These are phyloP conservation scores for Hypomontagnella submonticulosa DNA, from an alignment of 495 filamentous ascomycete genomes.

Conservation along the genomic window DNA sequence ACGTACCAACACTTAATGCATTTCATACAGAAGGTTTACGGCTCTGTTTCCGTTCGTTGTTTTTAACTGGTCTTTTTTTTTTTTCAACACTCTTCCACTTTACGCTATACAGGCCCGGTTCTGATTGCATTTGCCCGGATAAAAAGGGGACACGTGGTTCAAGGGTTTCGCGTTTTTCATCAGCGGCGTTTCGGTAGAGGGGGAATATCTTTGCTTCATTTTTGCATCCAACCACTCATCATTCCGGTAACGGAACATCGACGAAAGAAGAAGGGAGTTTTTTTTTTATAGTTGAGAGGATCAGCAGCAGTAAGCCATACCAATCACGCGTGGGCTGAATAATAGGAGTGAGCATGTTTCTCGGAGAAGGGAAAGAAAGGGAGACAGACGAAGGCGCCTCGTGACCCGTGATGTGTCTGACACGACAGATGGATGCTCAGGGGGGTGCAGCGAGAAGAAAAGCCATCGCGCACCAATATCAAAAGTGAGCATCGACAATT, in stretches of 20 bases:
- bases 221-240: conserved; percentile 30
- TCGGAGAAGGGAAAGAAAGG: no score
- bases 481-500: no score
- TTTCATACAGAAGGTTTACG: conserved; percentile 2
- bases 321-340: no score
- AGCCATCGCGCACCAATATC: no score
- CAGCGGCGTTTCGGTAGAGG: conserved; percentile 34
- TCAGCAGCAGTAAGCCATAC: no score
- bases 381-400: no score
- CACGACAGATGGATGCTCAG: no score
- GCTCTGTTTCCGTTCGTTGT: background rate
- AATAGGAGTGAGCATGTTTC: no score
- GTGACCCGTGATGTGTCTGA: no score
- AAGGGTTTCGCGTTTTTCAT: conserved; percentile 19
- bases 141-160: conserved; percentile 26
- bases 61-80: background rate
- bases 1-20: conserved; percentile 16
- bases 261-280: conserved; percentile 3
- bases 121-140: conserved; percentile 38
- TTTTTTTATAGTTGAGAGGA: background rate
- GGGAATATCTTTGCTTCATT: conserved; percentile 2
- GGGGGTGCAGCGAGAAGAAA: no score
- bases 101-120: conserved; percentile 25
- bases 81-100: background rate
- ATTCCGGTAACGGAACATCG: conserved; percentile 20